Conservation (phyloP, 768 basidiomycete genomes). For the Tulasnella sp. region DNA sequence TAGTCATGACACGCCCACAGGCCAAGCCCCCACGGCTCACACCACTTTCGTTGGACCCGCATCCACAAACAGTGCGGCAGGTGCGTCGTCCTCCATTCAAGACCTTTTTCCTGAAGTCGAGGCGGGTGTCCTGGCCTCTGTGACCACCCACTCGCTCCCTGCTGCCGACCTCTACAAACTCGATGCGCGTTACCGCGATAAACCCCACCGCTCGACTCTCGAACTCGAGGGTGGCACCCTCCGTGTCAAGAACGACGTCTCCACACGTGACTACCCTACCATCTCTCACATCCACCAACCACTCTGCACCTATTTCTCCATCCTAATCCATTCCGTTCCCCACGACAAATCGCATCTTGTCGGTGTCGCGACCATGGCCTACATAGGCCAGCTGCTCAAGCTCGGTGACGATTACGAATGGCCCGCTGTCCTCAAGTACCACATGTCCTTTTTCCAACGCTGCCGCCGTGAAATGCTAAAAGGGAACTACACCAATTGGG, state of each 20-base stretch:
- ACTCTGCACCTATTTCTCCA: constrained; percentile 18
- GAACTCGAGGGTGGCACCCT: constrained; percentile 15
- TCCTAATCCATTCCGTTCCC: constrained; percentile 6
- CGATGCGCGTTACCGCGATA: constrained; percentile 18
- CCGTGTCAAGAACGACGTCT: constrained; percentile 14
- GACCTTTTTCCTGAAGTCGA: constrained; percentile 20
- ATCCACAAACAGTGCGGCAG: neutral
- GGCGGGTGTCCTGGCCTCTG: constrained; percentile 15
- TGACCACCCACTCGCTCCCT: constrained; percentile 14
- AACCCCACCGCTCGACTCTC: constrained; percentile 9
- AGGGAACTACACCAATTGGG: neutral
- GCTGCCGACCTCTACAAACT: constrained; percentile 21
- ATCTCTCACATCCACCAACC: constrained; percentile 16
- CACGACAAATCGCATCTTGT: neutral
- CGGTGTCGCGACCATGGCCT: neutral
- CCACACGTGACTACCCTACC: constrained; percentile 18
- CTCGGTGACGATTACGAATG: constrained; percentile 14
- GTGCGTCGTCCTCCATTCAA: neutral
- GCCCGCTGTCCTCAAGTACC: constrained; percentile 17
- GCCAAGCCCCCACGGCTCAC: neutral
- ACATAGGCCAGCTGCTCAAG: constrained; percentile 16
- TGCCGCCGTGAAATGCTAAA: neutral
- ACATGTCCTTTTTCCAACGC: neutral
- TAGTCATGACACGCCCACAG: too few species aligned
- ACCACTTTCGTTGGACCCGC: neutral